Evolutionary conservation across 1,284 basidiomycete genomes (phyloP), one percentile per base, ranked within the genome.

Genomic region (Leucoagaricus sp.): DNA sequence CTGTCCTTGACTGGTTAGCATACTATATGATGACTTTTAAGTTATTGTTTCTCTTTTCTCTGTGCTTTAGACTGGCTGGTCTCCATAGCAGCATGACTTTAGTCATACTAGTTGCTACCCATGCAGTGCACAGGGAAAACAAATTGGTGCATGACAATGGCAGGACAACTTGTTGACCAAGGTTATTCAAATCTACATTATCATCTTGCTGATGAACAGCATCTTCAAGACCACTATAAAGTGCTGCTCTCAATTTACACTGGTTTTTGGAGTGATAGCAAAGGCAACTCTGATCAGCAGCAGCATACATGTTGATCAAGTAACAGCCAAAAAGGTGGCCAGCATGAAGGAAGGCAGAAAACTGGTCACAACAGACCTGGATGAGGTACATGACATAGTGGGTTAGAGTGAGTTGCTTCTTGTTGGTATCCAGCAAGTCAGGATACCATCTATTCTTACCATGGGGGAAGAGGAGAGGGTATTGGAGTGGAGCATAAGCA

Each of bases 1-100:
- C n/a, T n/a, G n/a, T n/a, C n/a, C n/a, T n/a, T n/a, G n/a, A n/a
- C n/a, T n/a, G n/a, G n/a, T n/a, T n/a, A n/a, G n/a, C n/a, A n/a
- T n/a, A n/a, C n/a, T n/a, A n/a, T n/a, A n/a, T n/a, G n/a, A n/a
- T n/a, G n/a, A n/a, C n/a, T n/a, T n/a, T n/a, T n/a, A n/a, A n/a
- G n/a, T n/a, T n/a, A n/a, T n/a, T n/a, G n/a, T n/a, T n/a, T n/a
- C n/a, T n/a, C n/a, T n/a, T n/a, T n/a, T n/a, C n/a, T n/a, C n/a
- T n/a, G n/a, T n/a, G n/a, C n/a, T 41, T 63, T 72, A 31, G 64
- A 58, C 0, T 69, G 61, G 1, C 68, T 69, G 23, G 80, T 67
- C 0, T 77, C 75, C 65, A 81, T 71, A 0, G 76, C 64, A 61
- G 82, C 78, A 49, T 80, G 78, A 53, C 70, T 75, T 0, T 63